Evolutionary conservation across 164 flowering plant species (phyloP), one percentile per base, ranked within the genome.

Genomic region (Kalanchoe fedtschenkoi): DNA sequence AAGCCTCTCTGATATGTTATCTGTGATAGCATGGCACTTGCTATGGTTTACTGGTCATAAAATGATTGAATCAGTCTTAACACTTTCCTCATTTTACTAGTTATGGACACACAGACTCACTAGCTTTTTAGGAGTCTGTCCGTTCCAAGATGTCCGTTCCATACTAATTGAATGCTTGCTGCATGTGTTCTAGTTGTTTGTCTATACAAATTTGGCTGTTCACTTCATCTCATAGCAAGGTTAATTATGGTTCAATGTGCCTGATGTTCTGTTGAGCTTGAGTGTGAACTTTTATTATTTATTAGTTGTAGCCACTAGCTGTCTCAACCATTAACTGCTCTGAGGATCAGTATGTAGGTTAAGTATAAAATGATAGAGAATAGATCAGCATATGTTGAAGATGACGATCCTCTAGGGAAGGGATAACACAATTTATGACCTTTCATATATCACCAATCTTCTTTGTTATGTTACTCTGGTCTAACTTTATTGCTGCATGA

Each of bases 261-360:
- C 22, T 22, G 54, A 47, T 21, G 24, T 47, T 22, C 8, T 47
- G 21, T 47, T 44, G 24, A n/a, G 19, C 8, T 1, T 19, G 51
- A n/a, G n/a, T n/a, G n/a, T n/a, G n/a, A n/a, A n/a, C 24, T 44
- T 17, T 44, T 17, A 3, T 47, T 7, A 47, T 14, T 47, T 15
- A 14, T 22, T 14, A 0, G 28, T 7, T 4, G 8, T 47, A 7
- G 1, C 14, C 35, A 37, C 58, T 60, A 46, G 41, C 37, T 66
- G 61, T 47, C 62, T 62, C 44, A 43, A 62, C 43, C 58, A 54
- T 74, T 76, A 55, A 64, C 69, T 44, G 58, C 63, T 74, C 68
- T 69, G 71, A 62, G 68, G 57, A 65, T 77, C 64, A 61, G 65
- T 63, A n/a, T 70, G 79, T 74, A 73, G 78, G 79, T 71, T 71